These are phyloP conservation scores for Phytophthora citricola DNA, from an alignment of 352 stramenopile genomes.

Conservation along the genomic window DNA sequence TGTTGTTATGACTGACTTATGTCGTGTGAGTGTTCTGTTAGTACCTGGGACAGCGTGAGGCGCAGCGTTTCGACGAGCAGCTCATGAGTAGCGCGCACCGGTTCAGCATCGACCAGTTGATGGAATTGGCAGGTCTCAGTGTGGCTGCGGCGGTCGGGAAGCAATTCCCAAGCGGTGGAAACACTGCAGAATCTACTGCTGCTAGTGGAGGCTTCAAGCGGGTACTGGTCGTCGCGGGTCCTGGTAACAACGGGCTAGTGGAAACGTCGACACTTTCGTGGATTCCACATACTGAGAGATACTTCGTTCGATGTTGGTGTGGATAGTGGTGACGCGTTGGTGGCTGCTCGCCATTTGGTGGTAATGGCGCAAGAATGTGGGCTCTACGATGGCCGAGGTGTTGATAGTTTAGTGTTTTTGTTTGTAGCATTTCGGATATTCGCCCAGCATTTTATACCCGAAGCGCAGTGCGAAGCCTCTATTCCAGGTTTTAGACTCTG, in stretches of 20 bases:
- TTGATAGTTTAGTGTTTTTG: neutral
- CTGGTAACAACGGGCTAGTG: slow-evolving; percentile 97
- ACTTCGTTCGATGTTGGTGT: neutral
- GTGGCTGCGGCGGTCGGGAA: slow-evolving; percentile 93
- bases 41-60: slow-evolving; percentile 77
- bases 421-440: slow-evolving; percentile 95
- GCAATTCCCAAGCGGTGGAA: slow-evolving; percentile 45
- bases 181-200: neutral
- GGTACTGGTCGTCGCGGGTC: slow-evolving; percentile 95
- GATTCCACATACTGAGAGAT: neutral
- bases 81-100: slow-evolving; percentile 89
- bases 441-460: slow-evolving; percentile 95
- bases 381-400: neutral
- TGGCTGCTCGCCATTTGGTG: slow-evolving; percentile 97
- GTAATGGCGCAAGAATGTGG: slow-evolving; percentile 23
- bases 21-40: slow-evolving; percentile 21
- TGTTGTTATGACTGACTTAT: neutral
- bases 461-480: slow-evolving; percentile 86
- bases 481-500: slow-evolving; percentile 60
- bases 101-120: slow-evolving; percentile 97
- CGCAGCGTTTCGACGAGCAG: slow-evolving; percentile 88
- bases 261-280: neutral
- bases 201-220: slow-evolving; percentile 26
- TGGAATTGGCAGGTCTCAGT: slow-evolving; percentile 98
- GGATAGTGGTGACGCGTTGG: slow-evolving; percentile 95